Evolutionary conservation across 73 alveolate species (phyloP).

Genomic region (Loxodes magnus): DNA sequence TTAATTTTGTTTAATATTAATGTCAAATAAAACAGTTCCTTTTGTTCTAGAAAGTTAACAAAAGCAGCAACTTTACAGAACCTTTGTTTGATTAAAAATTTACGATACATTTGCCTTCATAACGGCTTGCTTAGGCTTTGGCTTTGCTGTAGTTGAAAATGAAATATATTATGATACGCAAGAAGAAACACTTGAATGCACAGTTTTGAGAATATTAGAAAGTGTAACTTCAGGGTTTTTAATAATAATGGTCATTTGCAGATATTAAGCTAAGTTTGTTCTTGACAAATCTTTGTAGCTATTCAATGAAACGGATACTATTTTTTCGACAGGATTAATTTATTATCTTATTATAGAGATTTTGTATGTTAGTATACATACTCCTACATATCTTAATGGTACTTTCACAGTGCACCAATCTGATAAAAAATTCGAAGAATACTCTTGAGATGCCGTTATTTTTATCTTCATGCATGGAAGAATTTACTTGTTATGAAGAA

Average conservation of each 20-base stretch:
- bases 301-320: constrained; percentile 17
- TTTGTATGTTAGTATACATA: constrained; percentile 1
- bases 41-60: too few species aligned
- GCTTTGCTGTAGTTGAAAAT: too few species aligned
- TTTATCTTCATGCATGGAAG: constrained; percentile 15
- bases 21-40: too few species aligned
- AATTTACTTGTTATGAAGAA: constrained; percentile 47
- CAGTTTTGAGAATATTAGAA: constrained; percentile 19
- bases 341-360: constrained; percentile 7
- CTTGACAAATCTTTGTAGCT: constrained; percentile 28
- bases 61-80: too few species aligned
- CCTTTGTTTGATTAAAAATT: too few species aligned
- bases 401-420: constrained; percentile 15
- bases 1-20: too few species aligned
- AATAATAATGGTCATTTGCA: constrained; percentile 10
- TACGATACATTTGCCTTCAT: too few species aligned
- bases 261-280: constrained; percentile 18
- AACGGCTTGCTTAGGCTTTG: too few species aligned
- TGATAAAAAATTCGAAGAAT: constrained; percentile 10
- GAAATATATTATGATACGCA: too few species aligned
- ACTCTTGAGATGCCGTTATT: constrained; percentile 7
- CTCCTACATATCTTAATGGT: constrained; percentile 12
- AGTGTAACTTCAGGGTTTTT: constrained; percentile 19
- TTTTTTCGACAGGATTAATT: neutral
- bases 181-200: constrained; percentile 21